Percentiles rank a stretch among this genome's conserved stretches.
These are phyloP conservation scores for Rhodotorula glutinis DNA, from an alignment of 1,284 basidiomycete species.

Conservation along the genomic window DNA sequence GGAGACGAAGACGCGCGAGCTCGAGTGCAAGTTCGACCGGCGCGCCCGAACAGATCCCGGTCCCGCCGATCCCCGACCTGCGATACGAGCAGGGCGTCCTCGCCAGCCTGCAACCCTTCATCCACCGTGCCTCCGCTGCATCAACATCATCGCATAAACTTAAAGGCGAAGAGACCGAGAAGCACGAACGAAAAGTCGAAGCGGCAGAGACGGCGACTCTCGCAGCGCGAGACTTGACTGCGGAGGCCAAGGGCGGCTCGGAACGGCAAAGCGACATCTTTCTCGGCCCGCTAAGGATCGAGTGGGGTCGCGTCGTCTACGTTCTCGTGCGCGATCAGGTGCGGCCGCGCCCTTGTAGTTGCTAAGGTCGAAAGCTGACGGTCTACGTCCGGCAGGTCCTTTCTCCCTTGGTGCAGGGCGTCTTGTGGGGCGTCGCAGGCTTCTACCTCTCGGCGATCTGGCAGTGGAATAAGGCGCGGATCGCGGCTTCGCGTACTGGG, in stretches of 20 bases:
- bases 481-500: background rate
- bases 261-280: conserved; percentile 23
- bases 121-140: conserved; percentile 12
- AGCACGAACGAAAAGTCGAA: conserved; percentile 6
- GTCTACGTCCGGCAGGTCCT: conserved; percentile 7
- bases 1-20: background rate
- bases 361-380: background rate
- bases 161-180: background rate
- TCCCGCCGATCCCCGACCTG: conserved; percentile 15
- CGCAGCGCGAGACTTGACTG: conserved; percentile 16
- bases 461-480: conserved; percentile 7
- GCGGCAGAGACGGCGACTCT: conserved; percentile 16
- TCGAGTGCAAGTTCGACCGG: background rate
- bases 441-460: conserved; percentile 2
- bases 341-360: background rate
- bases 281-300: conserved; percentile 15
- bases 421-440: conserved; percentile 8
- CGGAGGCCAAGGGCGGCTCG: background rate
- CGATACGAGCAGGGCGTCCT: conserved; percentile 20
- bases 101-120: conserved; percentile 25
- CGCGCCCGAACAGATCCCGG: background rate
- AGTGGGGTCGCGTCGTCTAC: conserved; percentile 28
- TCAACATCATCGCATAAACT: background rate
- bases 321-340: conserved; percentile 32
- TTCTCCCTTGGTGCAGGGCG: conserved; percentile 23